These are phyloP conservation scores for Seiridium unicorne DNA, from an alignment of 2,329 filamentous ascomycete species.

Conservation along the genomic window DNA sequence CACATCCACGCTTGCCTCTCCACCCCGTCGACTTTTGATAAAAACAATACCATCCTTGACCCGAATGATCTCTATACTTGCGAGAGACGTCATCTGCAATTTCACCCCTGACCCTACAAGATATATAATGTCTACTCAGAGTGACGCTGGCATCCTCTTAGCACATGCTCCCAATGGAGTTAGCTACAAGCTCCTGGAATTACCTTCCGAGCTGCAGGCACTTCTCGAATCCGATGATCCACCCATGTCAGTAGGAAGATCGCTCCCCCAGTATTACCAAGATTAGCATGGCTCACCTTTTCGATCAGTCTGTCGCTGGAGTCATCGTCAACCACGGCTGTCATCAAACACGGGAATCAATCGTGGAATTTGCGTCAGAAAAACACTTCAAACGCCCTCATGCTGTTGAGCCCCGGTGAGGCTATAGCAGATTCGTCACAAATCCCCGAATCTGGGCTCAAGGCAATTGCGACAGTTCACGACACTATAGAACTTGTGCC, in stretches of 20 bases:
- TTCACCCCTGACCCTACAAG: too few species aligned
- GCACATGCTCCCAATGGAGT: slow-evolving; percentile 45
- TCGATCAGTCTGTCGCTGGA: slow-evolving; percentile 44
- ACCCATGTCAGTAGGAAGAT: slow-evolving; percentile 43
- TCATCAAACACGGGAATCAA: slow-evolving; percentile 50
- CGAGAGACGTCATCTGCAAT: too few species aligned
- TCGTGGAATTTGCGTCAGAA: slow-evolving; percentile 63
- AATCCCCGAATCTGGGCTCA: slow-evolving; percentile 36
- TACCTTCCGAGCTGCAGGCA: slow-evolving; percentile 56
- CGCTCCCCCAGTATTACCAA: slow-evolving; percentile 12
- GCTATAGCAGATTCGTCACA: slow-evolving; percentile 10
- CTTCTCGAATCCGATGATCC: slow-evolving; percentile 53
- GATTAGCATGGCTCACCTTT: slow-evolving; percentile 7
- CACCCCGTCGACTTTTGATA: too few species aligned
- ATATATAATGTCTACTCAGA: slow-evolving; percentile 42
- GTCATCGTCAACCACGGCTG: slow-evolving; percentile 48
- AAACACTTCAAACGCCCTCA: slow-evolving; percentile 66
- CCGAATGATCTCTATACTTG: too few species aligned
- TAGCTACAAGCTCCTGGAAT: slow-evolving; percentile 60
- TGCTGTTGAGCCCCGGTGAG: slow-evolving; percentile 45
- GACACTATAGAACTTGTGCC: slow-evolving; percentile 61
- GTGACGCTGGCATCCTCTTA: slow-evolving; percentile 45
- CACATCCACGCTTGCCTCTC: too few species aligned
- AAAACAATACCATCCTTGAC: too few species aligned
- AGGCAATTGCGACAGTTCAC: slow-evolving; percentile 54